Evolutionary conservation across 164 flowering plant genomes (phyloP).

Genomic region (Euptelea pleiosperma): DNA sequence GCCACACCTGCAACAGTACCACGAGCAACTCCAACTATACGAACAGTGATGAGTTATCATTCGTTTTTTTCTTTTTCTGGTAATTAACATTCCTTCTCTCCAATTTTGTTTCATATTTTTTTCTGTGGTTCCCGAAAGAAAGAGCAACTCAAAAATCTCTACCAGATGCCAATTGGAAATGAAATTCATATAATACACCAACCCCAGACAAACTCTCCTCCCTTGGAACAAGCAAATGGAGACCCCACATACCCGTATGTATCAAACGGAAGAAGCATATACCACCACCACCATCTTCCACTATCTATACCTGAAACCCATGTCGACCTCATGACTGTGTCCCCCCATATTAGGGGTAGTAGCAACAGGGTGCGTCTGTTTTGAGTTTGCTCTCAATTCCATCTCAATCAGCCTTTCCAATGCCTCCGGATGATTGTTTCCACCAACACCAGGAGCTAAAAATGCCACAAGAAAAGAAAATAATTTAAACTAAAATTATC

Average conservation of each 20-base stretch:
- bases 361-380: constrained; percentile 45
- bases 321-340: constrained; percentile 55
- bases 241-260: not conserved
- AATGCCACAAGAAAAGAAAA: constrained; percentile 6
- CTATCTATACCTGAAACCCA: constrained; percentile 60
- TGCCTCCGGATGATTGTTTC: constrained; percentile 58
- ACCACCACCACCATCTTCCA: constrained; percentile 14
- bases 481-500: too few relatives aligned
- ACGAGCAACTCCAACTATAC: too few relatives aligned
- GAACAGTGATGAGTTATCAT: too few relatives aligned
- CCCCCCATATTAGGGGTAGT: constrained; percentile 40
- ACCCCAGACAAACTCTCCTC: constrained; percentile 6
- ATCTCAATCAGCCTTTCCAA: constrained; percentile 67
- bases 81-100: too few relatives aligned
- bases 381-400: constrained; percentile 66
- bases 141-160: constrained; percentile 1
- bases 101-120: too few relatives aligned
- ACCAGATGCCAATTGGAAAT: constrained; percentile 19
- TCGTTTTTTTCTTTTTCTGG: too few relatives aligned
- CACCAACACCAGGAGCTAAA: constrained; percentile 34
- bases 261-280: constrained; percentile 5
- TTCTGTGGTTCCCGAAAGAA: not conserved
- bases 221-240: constrained; percentile 1
- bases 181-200: constrained; percentile 19
- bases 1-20: too few relatives aligned